Percentiles rank a stretch among this genome's conserved stretches.
Evolutionary conservation across 495 filamentous ascomycete species (phyloP).

Genomic region (Cairneyella variabilis): DNA sequence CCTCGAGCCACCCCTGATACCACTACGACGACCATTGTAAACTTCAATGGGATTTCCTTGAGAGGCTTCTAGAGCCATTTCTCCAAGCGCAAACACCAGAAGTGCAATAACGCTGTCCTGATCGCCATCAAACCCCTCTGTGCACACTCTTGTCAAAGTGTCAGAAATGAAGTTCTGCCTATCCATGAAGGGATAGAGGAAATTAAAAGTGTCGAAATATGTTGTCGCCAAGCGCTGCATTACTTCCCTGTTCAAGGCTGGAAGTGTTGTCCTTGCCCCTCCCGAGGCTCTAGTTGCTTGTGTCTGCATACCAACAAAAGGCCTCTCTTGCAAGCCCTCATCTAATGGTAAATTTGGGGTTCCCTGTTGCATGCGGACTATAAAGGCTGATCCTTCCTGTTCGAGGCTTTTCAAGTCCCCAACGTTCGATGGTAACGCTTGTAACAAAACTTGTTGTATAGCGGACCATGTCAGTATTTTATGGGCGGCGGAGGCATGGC

Average conservation of each 20-base stretch:
- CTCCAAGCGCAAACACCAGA: conserved; percentile 54
- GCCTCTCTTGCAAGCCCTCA: conserved; percentile 17
- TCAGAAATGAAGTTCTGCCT: conserved; percentile 45
- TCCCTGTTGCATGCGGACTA: conserved; percentile 37
- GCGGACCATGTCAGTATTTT: conserved; percentile 56
- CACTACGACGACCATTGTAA: conserved; percentile 43
- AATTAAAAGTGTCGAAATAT: conserved; percentile 55
- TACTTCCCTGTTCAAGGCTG: conserved; percentile 40
- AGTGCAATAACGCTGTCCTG: conserved; percentile 46
- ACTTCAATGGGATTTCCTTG: conserved; percentile 40
- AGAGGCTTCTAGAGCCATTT: conserved; percentile 46
- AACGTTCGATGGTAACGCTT: conserved; percentile 18
- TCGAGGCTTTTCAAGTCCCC: conserved; percentile 30
- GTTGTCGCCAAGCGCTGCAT: conserved; percentile 46
- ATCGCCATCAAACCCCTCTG: conserved; percentile 46
- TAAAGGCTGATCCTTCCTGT: conserved; percentile 44
- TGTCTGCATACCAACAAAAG: conserved; percentile 28
- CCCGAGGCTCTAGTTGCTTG: conserved; percentile 22
- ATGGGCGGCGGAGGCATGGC: conserved; percentile 51
- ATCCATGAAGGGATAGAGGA: conserved; percentile 52
- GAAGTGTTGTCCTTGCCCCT: conserved; percentile 20
- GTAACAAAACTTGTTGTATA: conserved; percentile 42
- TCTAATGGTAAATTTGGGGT: conserved; percentile 31
- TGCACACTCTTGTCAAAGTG: conserved; percentile 40
- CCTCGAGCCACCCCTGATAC: conserved; percentile 45